Conservation (phyloP, 345 rosid species). For the Citropsis articulata region DNA sequence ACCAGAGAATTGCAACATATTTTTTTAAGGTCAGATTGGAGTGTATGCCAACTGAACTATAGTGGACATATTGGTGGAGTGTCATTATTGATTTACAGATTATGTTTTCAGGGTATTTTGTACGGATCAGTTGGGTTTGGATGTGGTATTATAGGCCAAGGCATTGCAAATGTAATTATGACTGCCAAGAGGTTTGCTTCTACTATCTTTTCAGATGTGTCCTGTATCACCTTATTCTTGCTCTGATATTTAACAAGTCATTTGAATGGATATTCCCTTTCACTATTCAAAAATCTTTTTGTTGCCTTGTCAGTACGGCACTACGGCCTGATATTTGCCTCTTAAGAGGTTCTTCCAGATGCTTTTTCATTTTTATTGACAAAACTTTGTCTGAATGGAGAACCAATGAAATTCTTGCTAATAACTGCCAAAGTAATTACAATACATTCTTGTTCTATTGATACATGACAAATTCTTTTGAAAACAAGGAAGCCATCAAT, state of each 20-base stretch:
- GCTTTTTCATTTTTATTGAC: neutral
- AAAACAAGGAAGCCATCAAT: neutral
- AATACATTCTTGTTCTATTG: neutral
- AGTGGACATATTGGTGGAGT: neutral
- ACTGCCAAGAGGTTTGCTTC: constrained; percentile 72
- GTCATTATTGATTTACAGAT: neutral
- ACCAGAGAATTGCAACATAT: constrained; percentile 73
- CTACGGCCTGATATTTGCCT: neutral
- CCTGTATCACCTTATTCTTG: neutral
- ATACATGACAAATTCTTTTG: neutral
- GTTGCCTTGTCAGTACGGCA: neutral
- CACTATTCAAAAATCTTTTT: neutral
- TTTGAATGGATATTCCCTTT: neutral
- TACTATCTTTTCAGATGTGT: constrained; percentile 4
- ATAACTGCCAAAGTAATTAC: neutral
- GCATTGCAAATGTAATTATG: constrained; percentile 90
- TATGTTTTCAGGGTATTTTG: constrained; percentile 61
- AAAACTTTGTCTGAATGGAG: neutral
- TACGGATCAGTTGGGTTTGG: constrained; percentile 91
- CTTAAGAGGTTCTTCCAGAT: neutral
- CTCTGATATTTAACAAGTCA: neutral
- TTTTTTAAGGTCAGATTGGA: constrained; percentile 55
- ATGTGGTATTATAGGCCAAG: constrained; percentile 93
- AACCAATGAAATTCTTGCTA: constrained; percentile 1
- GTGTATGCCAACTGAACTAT: neutral